Evolutionary conservation across 2,329 filamentous ascomycete genomes (phyloP).

Genomic region (Dactylellina parvicollis): DNA sequence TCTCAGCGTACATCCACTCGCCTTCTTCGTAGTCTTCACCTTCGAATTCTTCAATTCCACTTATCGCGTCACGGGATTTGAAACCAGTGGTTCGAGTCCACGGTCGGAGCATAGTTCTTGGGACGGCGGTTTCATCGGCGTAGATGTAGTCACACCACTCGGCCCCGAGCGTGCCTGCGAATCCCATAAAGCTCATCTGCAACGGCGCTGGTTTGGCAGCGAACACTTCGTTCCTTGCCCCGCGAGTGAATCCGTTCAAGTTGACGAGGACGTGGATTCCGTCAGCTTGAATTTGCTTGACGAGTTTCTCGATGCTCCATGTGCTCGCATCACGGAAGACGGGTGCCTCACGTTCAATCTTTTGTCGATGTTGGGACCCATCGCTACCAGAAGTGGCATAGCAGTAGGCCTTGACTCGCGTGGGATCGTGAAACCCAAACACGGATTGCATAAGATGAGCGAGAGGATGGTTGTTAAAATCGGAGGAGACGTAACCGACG

Average conservation of each 20-base stretch:
- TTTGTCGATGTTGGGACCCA: conserved; percentile 83
- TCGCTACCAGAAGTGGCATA: conserved; percentile 96
- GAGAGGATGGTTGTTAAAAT: conserved; percentile 98
- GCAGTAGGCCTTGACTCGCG: conserved; percentile 83
- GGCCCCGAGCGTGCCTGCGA: conserved; percentile 91
- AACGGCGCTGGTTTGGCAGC: conserved; percentile 92
- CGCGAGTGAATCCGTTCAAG: conserved; percentile 96
- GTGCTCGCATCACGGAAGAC: conserved; percentile 87
- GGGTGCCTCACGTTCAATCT: conserved; percentile 92
- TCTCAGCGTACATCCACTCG: conserved; percentile 95
- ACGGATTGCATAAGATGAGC: conserved; percentile 99
- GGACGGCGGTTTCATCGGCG: conserved; percentile 87
- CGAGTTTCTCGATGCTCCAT: conserved; percentile 85
- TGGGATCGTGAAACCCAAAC: conserved; percentile 84
- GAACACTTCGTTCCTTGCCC: conserved; percentile 97
- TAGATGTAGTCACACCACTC: conserved; percentile 99
- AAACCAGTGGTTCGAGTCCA: conserved; percentile 66
- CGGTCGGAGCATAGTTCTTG: conserved; percentile 80
- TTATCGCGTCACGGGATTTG: conserved; percentile 73
- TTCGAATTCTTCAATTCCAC: conserved; percentile 63
- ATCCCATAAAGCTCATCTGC: conserved; percentile 99
- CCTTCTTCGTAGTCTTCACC: conserved; percentile 76
- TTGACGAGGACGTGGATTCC: conserved; percentile 95
- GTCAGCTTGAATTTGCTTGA: conserved; percentile 86
- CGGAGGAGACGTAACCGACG: conserved; percentile 94